A percentile compares a stretch with the other conserved stretches of the same genome.
phyloP scores from a whole-genome alignment of 2,329 filamentous ascomycete genomes.

The Colletotrichum caudatum region DNA sequence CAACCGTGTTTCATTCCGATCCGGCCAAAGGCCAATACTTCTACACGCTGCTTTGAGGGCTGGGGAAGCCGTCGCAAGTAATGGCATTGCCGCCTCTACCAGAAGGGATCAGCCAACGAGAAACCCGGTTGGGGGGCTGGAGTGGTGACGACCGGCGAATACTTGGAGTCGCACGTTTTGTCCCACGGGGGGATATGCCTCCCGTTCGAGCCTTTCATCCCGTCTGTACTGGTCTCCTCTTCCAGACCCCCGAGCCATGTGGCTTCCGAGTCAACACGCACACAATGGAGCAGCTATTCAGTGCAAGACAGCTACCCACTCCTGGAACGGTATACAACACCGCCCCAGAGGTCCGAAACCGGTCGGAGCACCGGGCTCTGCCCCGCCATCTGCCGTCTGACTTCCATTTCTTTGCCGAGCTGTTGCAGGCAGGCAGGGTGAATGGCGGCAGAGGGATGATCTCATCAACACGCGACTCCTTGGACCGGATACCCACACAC shows the following conservation, averaged over 20 bases:
- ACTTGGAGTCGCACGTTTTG: background rate
- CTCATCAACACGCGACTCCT: background rate
- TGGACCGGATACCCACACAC: background rate
- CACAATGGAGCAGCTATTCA: background rate
- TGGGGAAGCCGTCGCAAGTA: background rate
- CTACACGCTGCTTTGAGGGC: background rate
- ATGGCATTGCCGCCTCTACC: background rate
- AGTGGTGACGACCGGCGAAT: background rate
- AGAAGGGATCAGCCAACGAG: background rate
- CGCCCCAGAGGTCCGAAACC: background rate
- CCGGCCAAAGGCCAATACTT: background rate
- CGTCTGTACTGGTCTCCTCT: background rate
- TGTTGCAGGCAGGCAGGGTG: background rate
- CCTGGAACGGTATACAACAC: background rate
- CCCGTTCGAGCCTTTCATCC: background rate
- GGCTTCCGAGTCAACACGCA: background rate
- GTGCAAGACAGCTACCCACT: background rate
- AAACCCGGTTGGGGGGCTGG: background rate
- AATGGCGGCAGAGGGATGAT: background rate
- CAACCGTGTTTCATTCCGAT: background rate
- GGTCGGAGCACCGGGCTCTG: background rate
- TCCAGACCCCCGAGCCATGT: background rate
- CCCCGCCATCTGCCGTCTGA: background rate
- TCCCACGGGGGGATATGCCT: background rate
- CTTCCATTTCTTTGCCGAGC: background rate